phyloP scores from a whole-genome alignment of 225 moss, liverwort and hornwort species.

The Takakia lepidozioides region DNA sequence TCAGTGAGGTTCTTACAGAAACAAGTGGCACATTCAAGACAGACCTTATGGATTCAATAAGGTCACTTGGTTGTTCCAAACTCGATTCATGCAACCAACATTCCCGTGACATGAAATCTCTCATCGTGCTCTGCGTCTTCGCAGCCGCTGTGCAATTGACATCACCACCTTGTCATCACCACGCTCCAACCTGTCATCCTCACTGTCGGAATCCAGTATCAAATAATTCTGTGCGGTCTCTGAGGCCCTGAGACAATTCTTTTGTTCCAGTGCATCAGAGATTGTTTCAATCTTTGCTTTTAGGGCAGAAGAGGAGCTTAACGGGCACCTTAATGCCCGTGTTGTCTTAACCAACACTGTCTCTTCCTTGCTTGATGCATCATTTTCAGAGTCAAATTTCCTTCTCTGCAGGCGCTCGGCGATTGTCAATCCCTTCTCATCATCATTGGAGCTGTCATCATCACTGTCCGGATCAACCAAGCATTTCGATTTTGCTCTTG shows the following conservation, averaged over 20 bases:
- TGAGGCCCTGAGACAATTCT: not conserved
- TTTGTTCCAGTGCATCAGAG: not conserved
- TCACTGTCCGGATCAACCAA: no score
- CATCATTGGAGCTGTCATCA: no score
- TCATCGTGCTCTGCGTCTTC: conserved; percentile 12
- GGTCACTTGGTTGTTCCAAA: no score
- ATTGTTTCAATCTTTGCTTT: conserved; percentile 2
- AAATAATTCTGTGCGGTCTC: not conserved
- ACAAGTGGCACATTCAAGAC: not conserved
- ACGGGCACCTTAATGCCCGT: no score
- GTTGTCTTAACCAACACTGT: no score
- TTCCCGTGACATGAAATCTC: not conserved
- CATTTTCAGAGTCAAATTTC: no score
- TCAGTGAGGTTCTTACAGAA: not conserved
- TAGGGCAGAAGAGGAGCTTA: conserved; percentile 13
- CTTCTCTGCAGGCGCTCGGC: no score
- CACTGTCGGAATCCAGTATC: conserved; percentile 28
- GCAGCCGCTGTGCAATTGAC: conserved; percentile 31
- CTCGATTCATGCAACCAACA: no score
- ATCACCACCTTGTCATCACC: not conserved
- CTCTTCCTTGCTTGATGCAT: no score
- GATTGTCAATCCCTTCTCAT: no score
- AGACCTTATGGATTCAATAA: no score
- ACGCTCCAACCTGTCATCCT: not conserved
- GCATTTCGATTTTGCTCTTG: no score